Evolutionary conservation across 345 rosid genomes (phyloP).

Genomic region (Arabis alpina): DNA sequence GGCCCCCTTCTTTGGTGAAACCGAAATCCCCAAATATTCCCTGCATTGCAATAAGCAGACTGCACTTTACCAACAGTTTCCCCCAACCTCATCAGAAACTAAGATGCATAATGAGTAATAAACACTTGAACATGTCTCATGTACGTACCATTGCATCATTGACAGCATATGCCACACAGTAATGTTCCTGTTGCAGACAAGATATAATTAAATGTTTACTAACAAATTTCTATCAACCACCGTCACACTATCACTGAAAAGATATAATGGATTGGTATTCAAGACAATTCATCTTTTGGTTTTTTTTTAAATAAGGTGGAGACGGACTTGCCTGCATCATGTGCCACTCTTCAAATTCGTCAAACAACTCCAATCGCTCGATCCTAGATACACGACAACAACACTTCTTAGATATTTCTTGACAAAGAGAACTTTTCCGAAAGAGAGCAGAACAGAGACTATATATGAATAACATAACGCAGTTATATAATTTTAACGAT

Average conservation of each 20-base stretch:
- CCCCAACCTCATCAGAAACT: constrained; percentile 10
- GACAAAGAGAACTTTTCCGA: constrained; percentile 30
- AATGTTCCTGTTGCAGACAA: constrained; percentile 44
- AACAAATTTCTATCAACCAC: constrained; percentile 27
- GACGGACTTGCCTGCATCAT: constrained; percentile 94
- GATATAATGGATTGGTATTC: constrained; percentile 10
- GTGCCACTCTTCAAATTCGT: constrained; percentile 98
- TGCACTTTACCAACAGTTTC: neutral
- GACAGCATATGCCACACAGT: constrained; percentile 85
- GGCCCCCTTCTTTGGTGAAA: constrained; percentile 46
- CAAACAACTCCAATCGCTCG: constrained; percentile 88
- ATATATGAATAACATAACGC: neutral
- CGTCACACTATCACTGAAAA: neutral
- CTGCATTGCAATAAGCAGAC: constrained; percentile 44
- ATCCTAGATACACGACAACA: constrained; percentile 57
- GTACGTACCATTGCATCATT: constrained; percentile 81
- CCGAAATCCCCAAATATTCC: constrained; percentile 67
- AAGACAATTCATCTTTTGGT: constrained; percentile 14
- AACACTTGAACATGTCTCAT: constrained; percentile 22
- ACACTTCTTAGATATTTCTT: constrained; percentile 26
- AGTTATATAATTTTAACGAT: constrained; percentile 2
- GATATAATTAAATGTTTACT: constrained; percentile 1
- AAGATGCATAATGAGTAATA: neutral
- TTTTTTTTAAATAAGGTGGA: constrained; percentile 20
- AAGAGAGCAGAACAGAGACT: constrained; percentile 26